Evolutionary conservation across 306 rosid species (phyloP), one percentile per base, ranked within the genome.

Genomic region (Cyamopsis tetragonoloba): DNA sequence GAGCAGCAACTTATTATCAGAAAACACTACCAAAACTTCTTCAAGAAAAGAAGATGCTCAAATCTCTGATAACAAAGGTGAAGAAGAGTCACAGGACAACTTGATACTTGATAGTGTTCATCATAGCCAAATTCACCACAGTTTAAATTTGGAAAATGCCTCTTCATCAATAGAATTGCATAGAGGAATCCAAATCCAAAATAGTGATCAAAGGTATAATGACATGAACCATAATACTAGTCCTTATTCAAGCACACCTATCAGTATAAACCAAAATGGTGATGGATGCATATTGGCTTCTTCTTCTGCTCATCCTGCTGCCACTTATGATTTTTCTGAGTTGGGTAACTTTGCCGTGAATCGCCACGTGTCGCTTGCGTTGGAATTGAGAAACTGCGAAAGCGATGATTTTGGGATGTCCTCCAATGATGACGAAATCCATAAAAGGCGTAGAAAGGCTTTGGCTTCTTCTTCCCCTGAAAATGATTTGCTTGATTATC

Each of bases 371-470:
- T 90, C 99, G 6, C 97, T 89, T 55, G 85, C 97, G 3, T 71
- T 93, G 72, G 91, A 93, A 81, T 74, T 93, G 80, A 86, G 91
- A 77, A 89, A 87, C 74, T 74, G 84, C 34, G 98, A 89, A 71
- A 85, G 77, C 0, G 83, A 84, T 38, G 92, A 75, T 38, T 85
- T 85, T 42, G 72, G 80, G 3, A 31, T 65, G 38, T 53, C 86
- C 11, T 53, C 86, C 11, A 74, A 67, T 11, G 76, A 78, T 66
- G 80, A 77, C 54, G n/a, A n/a, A n/a, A 56, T 81, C 71, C 75
- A 77, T 14, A 73, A 68, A 56, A 79, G 71, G 42, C 83, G 60
- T 28, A 71, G 70, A 35, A 76, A 78, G 39, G 37, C 82, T 5
- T 54, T 71, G 67, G 83, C 77, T 77, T 62, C 84, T 77, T 62